Percentiles rank a stretch among this genome's conserved stretches.
Conservation (phyloP, 2,329 filamentous ascomycete genomes). For the Sarocladium brachiariae region DNA sequence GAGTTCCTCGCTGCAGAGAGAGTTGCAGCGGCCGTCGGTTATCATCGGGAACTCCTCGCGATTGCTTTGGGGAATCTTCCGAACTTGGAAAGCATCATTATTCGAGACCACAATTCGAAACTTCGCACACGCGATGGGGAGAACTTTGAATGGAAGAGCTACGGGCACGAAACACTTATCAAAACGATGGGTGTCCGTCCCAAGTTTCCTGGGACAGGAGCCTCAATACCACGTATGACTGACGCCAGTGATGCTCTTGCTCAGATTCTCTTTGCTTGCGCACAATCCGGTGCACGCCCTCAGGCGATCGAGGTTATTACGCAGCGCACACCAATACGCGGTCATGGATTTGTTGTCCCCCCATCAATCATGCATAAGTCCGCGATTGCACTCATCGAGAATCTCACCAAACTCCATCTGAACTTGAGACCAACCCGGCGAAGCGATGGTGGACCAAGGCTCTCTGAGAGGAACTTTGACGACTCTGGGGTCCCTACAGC, state of each 20-base stretch:
- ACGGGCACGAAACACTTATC: constrained; percentile 32
- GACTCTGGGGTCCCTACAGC: neutral
- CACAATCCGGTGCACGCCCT: constrained; percentile 28
- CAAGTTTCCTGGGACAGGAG: neutral
- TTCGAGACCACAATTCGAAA: constrained; percentile 50
- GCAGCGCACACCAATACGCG: constrained; percentile 23
- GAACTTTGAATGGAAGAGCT: constrained; percentile 43
- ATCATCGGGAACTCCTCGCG: constrained; percentile 45
- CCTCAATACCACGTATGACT: neutral
- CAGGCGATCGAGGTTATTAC: constrained; percentile 42
- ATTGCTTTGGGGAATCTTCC: constrained; percentile 48
- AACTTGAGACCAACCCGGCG: constrained; percentile 5
- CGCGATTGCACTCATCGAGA: constrained; percentile 33
- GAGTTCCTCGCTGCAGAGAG: neutral
- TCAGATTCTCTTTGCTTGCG: constrained; percentile 35
- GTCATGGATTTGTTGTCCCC: neutral
- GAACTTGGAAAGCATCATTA: constrained; percentile 48
- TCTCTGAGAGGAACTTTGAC: neutral
- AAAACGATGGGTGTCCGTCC: constrained; percentile 25
- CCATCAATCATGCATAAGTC: constrained; percentile 29
- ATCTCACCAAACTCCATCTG: constrained; percentile 37
- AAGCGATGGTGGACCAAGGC: neutral
- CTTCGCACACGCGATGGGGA: constrained; percentile 42
- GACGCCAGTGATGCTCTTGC: constrained; percentile 23
- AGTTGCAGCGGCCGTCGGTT: constrained; percentile 29